phyloP scores from a whole-genome alignment of 257 asterid genomes.

The Solanum commersonii region DNA sequence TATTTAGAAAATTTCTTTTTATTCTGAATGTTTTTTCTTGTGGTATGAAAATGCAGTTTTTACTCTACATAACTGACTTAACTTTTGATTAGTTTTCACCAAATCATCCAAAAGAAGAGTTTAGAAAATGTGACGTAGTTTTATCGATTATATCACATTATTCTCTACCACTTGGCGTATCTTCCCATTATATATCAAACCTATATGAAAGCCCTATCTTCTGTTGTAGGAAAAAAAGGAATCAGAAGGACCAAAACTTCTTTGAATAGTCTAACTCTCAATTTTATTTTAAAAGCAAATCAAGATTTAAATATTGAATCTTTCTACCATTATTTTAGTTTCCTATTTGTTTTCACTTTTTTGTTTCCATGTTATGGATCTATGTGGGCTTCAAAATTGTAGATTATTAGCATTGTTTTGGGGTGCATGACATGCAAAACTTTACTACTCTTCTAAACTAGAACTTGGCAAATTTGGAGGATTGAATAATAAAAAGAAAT shows the following conservation, averaged over 20 bases:
- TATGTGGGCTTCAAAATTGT: too few species aligned
- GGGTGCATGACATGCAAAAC: too few species aligned
- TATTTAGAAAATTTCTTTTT: too few species aligned
- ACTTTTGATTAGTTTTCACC: too few species aligned
- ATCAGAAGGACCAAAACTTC: neutral
- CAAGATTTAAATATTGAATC: neutral
- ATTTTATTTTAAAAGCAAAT: neutral
- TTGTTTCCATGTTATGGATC: neutral
- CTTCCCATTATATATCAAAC: neutral
- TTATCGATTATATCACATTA: neutral
- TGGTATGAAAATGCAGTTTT: too few species aligned
- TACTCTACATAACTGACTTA: too few species aligned
- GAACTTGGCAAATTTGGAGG: too few species aligned
- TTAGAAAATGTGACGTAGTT: neutral
- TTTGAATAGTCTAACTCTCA: neutral
- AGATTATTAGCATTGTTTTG: too few species aligned
- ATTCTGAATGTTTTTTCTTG: too few species aligned
- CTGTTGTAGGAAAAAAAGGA: neutral
- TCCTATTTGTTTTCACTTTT: neutral
- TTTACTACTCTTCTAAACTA: too few species aligned
- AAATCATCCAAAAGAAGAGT: too few species aligned
- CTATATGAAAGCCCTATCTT: neutral
- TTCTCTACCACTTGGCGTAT: neutral
- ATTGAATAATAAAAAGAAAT: too few species aligned
- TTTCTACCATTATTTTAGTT: neutral